phyloP scores from a whole-genome alignment of 2,329 filamentous ascomycete genomes.

The Pseudocercospora fuligena region DNA sequence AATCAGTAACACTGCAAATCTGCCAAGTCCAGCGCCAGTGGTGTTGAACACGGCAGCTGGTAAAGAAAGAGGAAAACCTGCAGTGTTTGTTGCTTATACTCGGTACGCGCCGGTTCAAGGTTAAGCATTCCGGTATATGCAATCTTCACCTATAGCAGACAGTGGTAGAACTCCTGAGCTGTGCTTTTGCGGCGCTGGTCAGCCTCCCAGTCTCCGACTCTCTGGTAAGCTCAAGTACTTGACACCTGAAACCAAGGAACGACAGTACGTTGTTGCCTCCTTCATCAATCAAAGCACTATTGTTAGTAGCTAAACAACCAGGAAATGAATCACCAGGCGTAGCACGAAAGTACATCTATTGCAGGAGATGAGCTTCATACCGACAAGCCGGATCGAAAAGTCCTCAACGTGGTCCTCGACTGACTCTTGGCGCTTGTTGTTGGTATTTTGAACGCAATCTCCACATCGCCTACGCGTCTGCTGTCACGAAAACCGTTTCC shows the following conservation, averaged over 20 bases:
- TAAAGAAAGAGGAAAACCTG: neutral
- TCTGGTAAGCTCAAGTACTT: neutral
- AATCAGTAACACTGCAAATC: neutral
- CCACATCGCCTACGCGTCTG: neutral
- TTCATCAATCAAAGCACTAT: neutral
- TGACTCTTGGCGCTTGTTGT: neutral
- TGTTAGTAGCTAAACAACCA: neutral
- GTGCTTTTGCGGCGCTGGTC: neutral
- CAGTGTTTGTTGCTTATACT: neutral
- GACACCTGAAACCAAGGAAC: constrained; percentile 7
- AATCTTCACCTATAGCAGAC: neutral
- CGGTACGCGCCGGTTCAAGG: neutral
- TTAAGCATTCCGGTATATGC: neutral
- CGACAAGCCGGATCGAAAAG: neutral
- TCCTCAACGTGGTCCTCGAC: neutral
- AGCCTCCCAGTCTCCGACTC: neutral
- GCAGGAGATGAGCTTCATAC: neutral
- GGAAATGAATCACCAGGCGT: neutral
- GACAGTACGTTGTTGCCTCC: neutral
- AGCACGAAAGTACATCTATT: neutral
- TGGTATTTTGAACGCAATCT: neutral
- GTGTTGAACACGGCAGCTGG: neutral
- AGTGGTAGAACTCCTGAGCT: constrained; percentile 1
- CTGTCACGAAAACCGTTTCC: neutral
- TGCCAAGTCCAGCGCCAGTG: neutral